These are phyloP conservation scores for Cercospora zeina DNA, from an alignment of 2,329 filamentous ascomycete species.

Conservation along the genomic window DNA sequence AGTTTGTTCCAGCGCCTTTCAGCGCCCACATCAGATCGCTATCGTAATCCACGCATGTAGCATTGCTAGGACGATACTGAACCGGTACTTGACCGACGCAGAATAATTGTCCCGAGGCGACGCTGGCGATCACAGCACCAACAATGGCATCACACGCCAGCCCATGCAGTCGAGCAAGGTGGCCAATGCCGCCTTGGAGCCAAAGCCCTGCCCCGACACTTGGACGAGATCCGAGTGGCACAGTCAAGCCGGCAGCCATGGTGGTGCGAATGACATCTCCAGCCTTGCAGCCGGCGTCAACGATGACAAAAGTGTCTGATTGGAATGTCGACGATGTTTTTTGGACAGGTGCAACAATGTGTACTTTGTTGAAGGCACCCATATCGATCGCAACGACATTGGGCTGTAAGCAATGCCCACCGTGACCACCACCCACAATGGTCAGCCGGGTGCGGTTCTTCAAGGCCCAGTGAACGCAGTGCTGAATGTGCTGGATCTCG, in stretches of 20 bases:
- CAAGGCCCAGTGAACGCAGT: background rate
- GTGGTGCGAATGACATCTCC: background rate
- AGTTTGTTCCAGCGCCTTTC: background rate
- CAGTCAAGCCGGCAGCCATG: constrained; percentile 45
- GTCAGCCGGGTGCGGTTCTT: constrained; percentile 33
- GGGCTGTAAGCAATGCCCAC: constrained; percentile 58
- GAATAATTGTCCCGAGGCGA: background rate
- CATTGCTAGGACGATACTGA: background rate
- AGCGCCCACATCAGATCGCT: background rate
- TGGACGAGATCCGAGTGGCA: constrained; percentile 62
- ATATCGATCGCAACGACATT: constrained; percentile 61
- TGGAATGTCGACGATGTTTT: too few relatives aligned
- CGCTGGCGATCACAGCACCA: background rate
- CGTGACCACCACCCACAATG: constrained; percentile 58
- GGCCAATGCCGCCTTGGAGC: constrained; percentile 66
- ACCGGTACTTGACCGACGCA: background rate
- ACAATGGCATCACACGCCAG: constrained; percentile 40
- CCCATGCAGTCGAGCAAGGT: constrained; percentile 57
- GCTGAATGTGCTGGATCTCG: background rate
- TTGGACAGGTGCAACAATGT: constrained; percentile 38
- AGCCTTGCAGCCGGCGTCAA: background rate
- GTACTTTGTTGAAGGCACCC: constrained; percentile 55
- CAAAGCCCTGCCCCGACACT: constrained; percentile 64
- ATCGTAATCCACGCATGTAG: background rate
- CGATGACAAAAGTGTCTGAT: background rate